Evolutionary conservation across 2,329 filamentous ascomycete species (phyloP), one percentile per base, ranked within the genome.

Genomic region (Trematosphaeria pertusa): DNA sequence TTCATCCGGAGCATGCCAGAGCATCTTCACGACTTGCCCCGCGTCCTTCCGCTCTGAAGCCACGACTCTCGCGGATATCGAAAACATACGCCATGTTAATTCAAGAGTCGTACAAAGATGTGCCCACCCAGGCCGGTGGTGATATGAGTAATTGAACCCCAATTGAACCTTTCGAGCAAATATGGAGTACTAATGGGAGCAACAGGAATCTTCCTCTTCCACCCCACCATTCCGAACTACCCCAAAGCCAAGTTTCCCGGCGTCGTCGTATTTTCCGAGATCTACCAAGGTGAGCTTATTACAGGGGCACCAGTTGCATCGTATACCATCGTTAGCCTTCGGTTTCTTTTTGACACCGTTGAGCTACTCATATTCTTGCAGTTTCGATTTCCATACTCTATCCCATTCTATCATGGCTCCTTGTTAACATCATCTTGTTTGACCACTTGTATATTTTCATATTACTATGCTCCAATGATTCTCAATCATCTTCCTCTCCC

Each of bases 251-350:
- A 85, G 65, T 96, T 96, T 64, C 91, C 91, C 0, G 91, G 89
- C 15, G 89, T 97, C 4, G 87, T 89, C 11, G 80, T 97, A 46
- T 97, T 96, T 70, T 92, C 87, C 61, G 92, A 97, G 75, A 97
- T 97, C 64, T 97, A 97, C 68, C 92, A 97, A 85, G 91, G 91
- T 91, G 72, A 5, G 49, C n/a, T n/a, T n/a, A n/a, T n/a, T n/a
- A n/a, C n/a, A n/a, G n/a, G n/a, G n/a, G n/a, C n/a, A n/a, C n/a
- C n/a, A n/a, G n/a, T n/a, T n/a, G n/a, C n/a, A n/a, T n/a, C n/a
- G n/a, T n/a, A n/a, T n/a, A n/a, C n/a, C n/a, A n/a, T n/a, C n/a
- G n/a, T n/a, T n/a, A n/a, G n/a, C n/a, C n/a, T n/a, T n/a, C n/a
- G n/a, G n/a, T n/a, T n/a, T n/a, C n/a, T n/a, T n/a, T n/a, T n/a